Evolutionary conservation across 2,329 filamentous ascomycete species (phyloP).

Genomic region (Neofusicoccum laricinum): DNA sequence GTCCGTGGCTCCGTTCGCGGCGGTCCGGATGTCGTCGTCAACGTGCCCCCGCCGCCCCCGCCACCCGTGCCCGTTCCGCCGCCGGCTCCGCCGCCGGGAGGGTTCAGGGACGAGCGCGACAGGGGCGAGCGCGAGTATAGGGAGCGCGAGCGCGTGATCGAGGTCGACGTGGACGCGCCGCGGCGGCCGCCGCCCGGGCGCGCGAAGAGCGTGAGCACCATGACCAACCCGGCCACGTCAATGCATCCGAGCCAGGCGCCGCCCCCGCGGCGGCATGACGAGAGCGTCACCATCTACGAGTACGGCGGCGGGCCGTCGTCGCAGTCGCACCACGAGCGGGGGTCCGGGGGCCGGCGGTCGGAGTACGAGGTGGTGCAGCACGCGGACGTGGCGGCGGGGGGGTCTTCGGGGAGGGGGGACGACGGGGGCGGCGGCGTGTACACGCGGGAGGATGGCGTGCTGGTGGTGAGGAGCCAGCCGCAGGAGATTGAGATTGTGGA

Average conservation of each 20-base stretch:
- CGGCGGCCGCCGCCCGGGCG: no score
- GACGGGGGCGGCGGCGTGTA: constrained; percentile 4
- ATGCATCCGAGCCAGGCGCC: neutral
- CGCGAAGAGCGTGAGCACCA: neutral
- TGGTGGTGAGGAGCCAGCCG: constrained; percentile 6
- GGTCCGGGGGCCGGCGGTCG: neutral
- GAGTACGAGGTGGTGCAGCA: neutral
- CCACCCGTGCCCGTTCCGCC: neutral
- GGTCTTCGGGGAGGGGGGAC: neutral
- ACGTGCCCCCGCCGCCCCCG: neutral
- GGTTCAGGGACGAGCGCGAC: neutral
- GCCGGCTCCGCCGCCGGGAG: neutral
- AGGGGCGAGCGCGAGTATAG: neutral
- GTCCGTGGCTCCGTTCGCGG: no score
- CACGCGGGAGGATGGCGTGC: constrained; percentile 4
- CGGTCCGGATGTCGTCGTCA: no score
- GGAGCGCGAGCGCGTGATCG: neutral
- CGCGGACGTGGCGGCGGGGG: neutral
- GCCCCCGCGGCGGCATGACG: neutral
- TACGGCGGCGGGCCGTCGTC: neutral
- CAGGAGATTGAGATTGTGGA: constrained; percentile 14
- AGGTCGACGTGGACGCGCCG: neutral
- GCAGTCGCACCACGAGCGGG: neutral
- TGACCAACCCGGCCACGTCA: neutral
- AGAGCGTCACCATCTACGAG: neutral